Conservation (phyloP, 768 basidiomycete genomes). For the Phylloporus arenicola region DNA sequence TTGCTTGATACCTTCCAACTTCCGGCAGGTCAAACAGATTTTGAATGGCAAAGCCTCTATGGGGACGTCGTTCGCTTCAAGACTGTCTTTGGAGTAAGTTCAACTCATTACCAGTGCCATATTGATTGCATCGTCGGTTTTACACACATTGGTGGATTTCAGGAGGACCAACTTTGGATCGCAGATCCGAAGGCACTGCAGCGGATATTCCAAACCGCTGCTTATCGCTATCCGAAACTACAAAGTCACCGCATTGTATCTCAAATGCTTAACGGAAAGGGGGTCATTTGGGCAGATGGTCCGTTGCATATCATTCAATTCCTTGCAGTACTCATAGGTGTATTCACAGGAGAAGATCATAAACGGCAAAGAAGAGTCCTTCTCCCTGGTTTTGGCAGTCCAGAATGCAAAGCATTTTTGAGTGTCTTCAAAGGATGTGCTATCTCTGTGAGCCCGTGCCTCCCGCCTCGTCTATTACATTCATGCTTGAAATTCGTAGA, state of each 20-base stretch:
- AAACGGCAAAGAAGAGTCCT: slow-evolving; percentile 50
- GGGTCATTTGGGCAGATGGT: slow-evolving; percentile 39
- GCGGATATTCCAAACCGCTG: slow-evolving; percentile 33
- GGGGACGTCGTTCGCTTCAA: slow-evolving; percentile 28
- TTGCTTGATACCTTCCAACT: slow-evolving; percentile 25
- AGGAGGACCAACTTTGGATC: slow-evolving; percentile 43
- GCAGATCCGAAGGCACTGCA: slow-evolving; percentile 44
- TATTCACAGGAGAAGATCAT: slow-evolving; percentile 36
- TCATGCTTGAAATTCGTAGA: slow-evolving; percentile 6
- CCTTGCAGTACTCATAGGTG: slow-evolving; percentile 9
- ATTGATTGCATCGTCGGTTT: neutral
- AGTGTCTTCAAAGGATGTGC: slow-evolving; percentile 41
- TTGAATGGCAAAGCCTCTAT: slow-evolving; percentile 28
- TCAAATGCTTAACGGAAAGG: slow-evolving; percentile 25
- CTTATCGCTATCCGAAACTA: slow-evolving; percentile 39
- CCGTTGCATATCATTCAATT: neutral
- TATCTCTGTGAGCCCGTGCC: slow-evolving; percentile 12
- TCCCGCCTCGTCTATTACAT: neutral
- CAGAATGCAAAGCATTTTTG: slow-evolving; percentile 47
- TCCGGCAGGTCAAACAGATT: slow-evolving; percentile 23
- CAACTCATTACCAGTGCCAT: neutral
- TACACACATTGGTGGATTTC: slow-evolving; percentile 6
- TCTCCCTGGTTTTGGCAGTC: slow-evolving; percentile 50
- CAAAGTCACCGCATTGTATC: slow-evolving; percentile 17
- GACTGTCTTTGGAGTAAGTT: slow-evolving; percentile 22